phyloP scores from a whole-genome alignment of 305 asterid species.

The Fraxinus xanthoxyloides region DNA sequence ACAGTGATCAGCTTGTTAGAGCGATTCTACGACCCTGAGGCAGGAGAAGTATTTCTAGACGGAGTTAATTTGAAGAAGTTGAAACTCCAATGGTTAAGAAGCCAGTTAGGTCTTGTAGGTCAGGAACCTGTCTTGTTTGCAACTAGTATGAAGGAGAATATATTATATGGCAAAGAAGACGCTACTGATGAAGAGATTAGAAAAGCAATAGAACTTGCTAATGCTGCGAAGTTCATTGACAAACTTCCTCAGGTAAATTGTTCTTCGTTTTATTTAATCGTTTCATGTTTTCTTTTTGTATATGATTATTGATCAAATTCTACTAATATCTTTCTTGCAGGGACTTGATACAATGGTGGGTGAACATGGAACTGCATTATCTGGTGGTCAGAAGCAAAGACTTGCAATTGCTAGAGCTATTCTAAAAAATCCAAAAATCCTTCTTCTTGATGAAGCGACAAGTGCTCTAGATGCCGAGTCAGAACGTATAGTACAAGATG shows the following conservation, averaged over 20 bases:
- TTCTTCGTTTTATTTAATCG: not conserved
- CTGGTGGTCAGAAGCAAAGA: constrained; percentile 92
- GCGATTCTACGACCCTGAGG: constrained; percentile 78
- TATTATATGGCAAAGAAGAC: constrained; percentile 57
- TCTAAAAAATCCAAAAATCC: constrained; percentile 74
- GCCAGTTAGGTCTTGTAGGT: constrained; percentile 67
- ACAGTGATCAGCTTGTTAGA: constrained; percentile 64
- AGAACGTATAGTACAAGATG: constrained; percentile 78
- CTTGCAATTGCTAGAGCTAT: constrained; percentile 86
- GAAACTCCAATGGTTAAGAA: constrained; percentile 59
- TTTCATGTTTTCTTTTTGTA: not conserved
- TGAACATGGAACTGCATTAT: constrained; percentile 84
- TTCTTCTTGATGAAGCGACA: constrained; percentile 91
- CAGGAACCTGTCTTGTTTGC: constrained; percentile 75
- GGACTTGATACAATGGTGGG: constrained; percentile 87
- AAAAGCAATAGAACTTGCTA: constrained; percentile 67
- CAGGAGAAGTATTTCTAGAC: constrained; percentile 63
- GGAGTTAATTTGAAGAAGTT: constrained; percentile 50
- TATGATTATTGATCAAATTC: constrained; percentile 4
- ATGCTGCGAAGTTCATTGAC: constrained; percentile 81
- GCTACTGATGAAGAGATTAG: constrained; percentile 69
- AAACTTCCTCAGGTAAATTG: constrained; percentile 56
- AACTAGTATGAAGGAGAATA: constrained; percentile 59
- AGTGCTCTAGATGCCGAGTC: constrained; percentile 90
- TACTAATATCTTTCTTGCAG: constrained; percentile 26